Percentiles rank a stretch among this genome's conserved stretches.
Conservation (phyloP, 306 rosid species). For the Canavalia ensiformis region DNA sequence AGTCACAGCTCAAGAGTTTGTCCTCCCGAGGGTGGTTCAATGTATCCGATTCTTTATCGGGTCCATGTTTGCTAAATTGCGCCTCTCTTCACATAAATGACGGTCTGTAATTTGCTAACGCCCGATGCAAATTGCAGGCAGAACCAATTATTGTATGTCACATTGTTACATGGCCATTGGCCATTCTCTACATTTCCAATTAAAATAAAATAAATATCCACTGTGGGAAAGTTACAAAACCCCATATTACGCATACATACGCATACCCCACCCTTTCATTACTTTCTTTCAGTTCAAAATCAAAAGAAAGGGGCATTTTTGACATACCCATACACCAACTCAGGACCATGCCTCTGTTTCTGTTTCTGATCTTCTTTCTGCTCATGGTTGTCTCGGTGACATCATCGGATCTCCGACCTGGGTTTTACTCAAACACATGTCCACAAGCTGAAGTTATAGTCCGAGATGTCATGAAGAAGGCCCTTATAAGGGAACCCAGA, state of each 20-base stretch:
- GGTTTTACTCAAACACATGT: slow-evolving; percentile 65
- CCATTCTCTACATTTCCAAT: not conserved
- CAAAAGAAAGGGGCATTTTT: slow-evolving; percentile 5
- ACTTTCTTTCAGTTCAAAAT: not conserved
- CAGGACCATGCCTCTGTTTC: not conserved
- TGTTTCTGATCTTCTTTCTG: slow-evolving; percentile 48
- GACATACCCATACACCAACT: not conserved
- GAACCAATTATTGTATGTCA: slow-evolving; percentile 12
- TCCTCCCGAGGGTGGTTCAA: too few relatives aligned
- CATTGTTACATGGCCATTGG: not conserved
- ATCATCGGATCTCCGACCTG: slow-evolving; percentile 61
- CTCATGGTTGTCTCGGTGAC: slow-evolving; percentile 35
- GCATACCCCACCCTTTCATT: too few relatives aligned
- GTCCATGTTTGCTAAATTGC: too few relatives aligned
- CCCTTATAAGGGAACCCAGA: slow-evolving; percentile 68
- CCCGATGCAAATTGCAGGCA: slow-evolving; percentile 1
- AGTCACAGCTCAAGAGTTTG: too few relatives aligned
- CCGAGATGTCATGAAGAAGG: slow-evolving; percentile 70
- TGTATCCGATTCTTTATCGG: too few relatives aligned
- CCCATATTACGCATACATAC: not conserved
- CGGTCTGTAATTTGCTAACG: not conserved
- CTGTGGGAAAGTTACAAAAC: not conserved
- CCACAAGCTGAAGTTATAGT: slow-evolving; percentile 69
- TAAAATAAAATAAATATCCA: not conserved
- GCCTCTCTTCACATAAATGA: not conserved